Percentiles rank a stretch among this genome's conserved stretches.
phyloP scores from a whole-genome alignment of 208 protist species.

The Lotmaria passim region DNA sequence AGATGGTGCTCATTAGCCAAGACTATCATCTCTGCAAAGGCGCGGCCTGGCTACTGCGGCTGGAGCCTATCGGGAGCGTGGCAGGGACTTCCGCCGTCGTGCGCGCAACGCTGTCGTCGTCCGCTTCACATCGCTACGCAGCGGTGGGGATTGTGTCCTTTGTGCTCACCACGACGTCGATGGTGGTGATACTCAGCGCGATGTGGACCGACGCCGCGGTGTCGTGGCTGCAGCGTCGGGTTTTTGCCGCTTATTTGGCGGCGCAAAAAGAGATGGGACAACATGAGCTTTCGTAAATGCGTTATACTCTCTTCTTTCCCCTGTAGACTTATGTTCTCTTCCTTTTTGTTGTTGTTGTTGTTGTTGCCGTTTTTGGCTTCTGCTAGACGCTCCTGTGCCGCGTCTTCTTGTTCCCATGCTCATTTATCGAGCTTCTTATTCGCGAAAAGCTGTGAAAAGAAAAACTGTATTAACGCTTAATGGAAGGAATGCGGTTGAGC shows the following conservation, averaged over 20 bases:
- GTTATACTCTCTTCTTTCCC: neutral
- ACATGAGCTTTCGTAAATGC: neutral
- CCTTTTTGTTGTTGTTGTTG: no score
- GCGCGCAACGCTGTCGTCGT: neutral
- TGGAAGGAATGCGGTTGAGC: no score
- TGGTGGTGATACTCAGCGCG: slow-evolving; percentile 7
- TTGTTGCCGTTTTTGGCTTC: no score
- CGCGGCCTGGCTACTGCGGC: neutral
- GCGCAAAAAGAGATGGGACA: neutral
- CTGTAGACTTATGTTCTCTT: neutral
- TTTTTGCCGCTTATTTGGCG: slow-evolving; percentile 6
- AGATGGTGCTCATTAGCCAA: slow-evolving; percentile 10
- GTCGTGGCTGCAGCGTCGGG: slow-evolving; percentile 6
- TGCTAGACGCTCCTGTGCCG: no score
- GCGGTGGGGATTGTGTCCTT: slow-evolving; percentile 19
- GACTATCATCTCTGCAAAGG: slow-evolving; percentile 1
- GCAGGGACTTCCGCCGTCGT: neutral
- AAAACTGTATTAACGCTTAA: no score
- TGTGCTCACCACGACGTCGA: slow-evolving; percentile 1
- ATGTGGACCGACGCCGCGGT: slow-evolving; percentile 14
- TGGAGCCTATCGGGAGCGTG: neutral
- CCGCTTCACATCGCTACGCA: neutral
- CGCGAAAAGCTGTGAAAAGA: no score
- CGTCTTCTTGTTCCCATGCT: no score
- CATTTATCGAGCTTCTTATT: no score